A percentile compares a stretch with the other conserved stretches of the same genome.
phyloP scores from a whole-genome alignment of 306 rosid species.

The Glycine latifolia region DNA sequence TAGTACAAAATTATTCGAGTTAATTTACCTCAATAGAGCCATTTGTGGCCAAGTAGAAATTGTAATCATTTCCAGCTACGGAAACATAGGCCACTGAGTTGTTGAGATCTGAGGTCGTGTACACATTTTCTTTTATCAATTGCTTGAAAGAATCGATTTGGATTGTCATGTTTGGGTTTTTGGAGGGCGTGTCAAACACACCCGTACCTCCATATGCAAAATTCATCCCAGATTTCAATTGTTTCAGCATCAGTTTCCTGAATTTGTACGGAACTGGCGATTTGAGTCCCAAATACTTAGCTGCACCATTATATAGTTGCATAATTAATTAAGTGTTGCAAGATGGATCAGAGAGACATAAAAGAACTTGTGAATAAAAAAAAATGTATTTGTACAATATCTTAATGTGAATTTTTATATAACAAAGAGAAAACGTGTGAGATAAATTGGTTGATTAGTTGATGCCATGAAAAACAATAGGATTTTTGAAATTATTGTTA shows the following conservation, averaged over 20 bases:
- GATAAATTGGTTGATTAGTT: too few relatives aligned
- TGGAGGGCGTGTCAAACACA: constrained; percentile 58
- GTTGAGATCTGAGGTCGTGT: constrained; percentile 45
- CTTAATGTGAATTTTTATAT: too few relatives aligned
- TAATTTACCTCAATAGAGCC: constrained; percentile 48
- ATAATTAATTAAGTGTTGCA: neutral
- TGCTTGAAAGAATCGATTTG: constrained; percentile 63
- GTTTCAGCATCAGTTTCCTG: constrained; percentile 41
- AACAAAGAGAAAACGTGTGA: too few relatives aligned
- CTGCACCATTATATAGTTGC: constrained; percentile 41
- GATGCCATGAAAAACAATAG: too few relatives aligned
- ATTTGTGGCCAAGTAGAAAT: constrained; percentile 38
- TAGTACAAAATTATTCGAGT: neutral
- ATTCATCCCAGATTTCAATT: constrained; percentile 76
- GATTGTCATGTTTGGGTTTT: constrained; percentile 69
- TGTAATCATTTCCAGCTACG: constrained; percentile 76
- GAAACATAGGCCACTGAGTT: constrained; percentile 63
- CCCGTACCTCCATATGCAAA: constrained; percentile 85
- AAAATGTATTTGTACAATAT: too few relatives aligned
- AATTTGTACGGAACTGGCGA: constrained; percentile 70
- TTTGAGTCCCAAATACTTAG: constrained; percentile 60
- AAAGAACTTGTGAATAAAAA: too few relatives aligned
- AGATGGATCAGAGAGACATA: neutral
- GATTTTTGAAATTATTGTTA: too few relatives aligned
- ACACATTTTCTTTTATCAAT: constrained; percentile 53